Conservation (phyloP, 1,284 basidiomycete genomes). For the Cryptococcus amylolentus region DNA sequence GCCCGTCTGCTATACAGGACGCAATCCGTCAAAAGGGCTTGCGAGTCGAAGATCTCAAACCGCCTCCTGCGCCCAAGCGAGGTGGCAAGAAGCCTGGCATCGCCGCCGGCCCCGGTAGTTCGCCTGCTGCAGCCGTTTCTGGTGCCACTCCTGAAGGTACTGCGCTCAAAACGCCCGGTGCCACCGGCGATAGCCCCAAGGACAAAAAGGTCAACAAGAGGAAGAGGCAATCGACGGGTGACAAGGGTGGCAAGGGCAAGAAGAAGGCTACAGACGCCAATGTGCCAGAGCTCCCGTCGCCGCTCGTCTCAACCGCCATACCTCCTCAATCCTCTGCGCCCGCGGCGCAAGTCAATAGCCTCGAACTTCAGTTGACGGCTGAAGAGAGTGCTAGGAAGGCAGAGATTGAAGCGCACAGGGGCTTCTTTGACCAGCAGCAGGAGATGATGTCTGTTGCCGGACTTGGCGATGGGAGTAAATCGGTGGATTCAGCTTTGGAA, state of each 20-base stretch:
- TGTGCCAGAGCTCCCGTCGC: neutral
- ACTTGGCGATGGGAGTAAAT: no score
- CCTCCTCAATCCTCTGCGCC: neutral
- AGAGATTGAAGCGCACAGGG: slow-evolving; percentile 17
- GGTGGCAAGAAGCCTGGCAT: slow-evolving; percentile 11
- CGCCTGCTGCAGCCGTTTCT: neutral
- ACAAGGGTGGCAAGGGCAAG: slow-evolving; percentile 7
- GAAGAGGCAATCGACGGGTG: slow-evolving; percentile 15
- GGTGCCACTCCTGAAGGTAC: slow-evolving; percentile 20
- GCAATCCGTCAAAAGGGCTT: slow-evolving; percentile 32
- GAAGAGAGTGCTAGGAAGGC: slow-evolving; percentile 9
- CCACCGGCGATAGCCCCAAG: slow-evolving; percentile 5
- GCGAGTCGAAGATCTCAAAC: slow-evolving; percentile 44
- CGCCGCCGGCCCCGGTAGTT: slow-evolving; percentile 6
- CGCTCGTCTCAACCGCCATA: neutral
- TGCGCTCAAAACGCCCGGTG: slow-evolving; percentile 4
- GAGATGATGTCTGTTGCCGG: neutral
- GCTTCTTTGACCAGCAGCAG: slow-evolving; percentile 23
- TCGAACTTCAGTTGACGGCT: slow-evolving; percentile 22
- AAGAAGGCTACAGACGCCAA: neutral
- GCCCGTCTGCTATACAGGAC: slow-evolving; percentile 15
- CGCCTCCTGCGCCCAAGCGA: slow-evolving; percentile 36
- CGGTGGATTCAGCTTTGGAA: slow-evolving; percentile 3
- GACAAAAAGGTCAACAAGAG: slow-evolving; percentile 11
- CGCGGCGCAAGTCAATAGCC: slow-evolving; percentile 10